Evolutionary conservation across 805 yeast genomes (phyloP).

Genomic region (Candida koratica): DNA sequence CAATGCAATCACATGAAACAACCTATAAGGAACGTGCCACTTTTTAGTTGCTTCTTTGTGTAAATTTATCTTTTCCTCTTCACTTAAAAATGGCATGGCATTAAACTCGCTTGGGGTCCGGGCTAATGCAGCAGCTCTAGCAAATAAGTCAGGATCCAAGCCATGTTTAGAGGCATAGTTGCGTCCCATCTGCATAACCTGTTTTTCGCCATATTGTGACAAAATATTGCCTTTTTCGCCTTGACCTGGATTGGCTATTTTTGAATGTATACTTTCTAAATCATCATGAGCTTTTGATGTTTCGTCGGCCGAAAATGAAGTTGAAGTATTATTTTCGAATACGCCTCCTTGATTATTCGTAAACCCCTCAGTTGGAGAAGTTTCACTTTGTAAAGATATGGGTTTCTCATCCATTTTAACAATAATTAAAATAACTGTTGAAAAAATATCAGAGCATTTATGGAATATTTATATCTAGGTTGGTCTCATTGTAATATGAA

Average conservation of each 20-base stretch:
- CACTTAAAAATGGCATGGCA: constrained; percentile 48
- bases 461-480: too few species aligned
- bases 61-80: constrained; percentile 45
- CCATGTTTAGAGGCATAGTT: constrained; percentile 55
- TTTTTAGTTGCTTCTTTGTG: constrained; percentile 43
- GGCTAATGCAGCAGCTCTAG: constrained; percentile 57
- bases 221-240: constrained; percentile 44
- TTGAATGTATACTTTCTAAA: too few species aligned
- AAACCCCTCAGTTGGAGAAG: too few species aligned
- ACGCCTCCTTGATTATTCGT: too few species aligned
- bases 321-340: constrained; percentile 9
- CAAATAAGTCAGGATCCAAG: constrained; percentile 56
- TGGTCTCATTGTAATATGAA: too few species aligned
- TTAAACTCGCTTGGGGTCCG: constrained; percentile 54
- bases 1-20: constrained; percentile 51
- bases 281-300: constrained; percentile 14
- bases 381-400: too few species aligned
- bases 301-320: constrained; percentile 13
- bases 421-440: too few species aligned
- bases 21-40: constrained; percentile 46
- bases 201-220: constrained; percentile 55
- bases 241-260: too few species aligned
- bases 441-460: too few species aligned
- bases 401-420: too few species aligned
- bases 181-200: constrained; percentile 67